Base-by-base conservation (phyloP, 345 rosid genomes). In the Erysimum cheiranthoides region DNA sequence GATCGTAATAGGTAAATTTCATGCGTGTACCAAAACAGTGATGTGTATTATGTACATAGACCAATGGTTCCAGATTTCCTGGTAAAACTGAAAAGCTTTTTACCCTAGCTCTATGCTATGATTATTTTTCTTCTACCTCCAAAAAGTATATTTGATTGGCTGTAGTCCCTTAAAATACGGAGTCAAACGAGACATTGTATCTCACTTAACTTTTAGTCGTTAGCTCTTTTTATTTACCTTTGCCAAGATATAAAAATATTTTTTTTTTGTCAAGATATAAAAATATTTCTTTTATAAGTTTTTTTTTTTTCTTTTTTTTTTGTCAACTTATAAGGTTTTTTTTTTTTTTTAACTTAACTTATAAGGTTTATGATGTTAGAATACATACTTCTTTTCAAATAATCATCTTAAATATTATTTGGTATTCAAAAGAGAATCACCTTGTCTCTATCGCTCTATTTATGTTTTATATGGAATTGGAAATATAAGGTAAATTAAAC, bases 61-160 rank as follows among this genome's bases (percentile, higher is more conserved):
- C 75, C 75, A 70, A 16, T 70, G 80, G 80, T 69, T 70, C 80
- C 80, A 62, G 65, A 57, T 70, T 62, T 62, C n/a, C 71, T 62
- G 75, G 71, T 76, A 53, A 68, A 49, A 10, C 62, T 39, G 36
- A 50, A 49, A 34, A 62, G 57, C 71, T 7, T 70, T 61, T 52
- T 61, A 76, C 59, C 46, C 75, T 70, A 61, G 2, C 58, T 6
- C 68, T 70, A 62, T 52, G 65, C 71, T 43, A 70, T 45, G 50
- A 52, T 30, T 28, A 14, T 5, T 51, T n/a, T 12, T 67, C 31
- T 67, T 17, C 32, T 21, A 52, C 4, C 31, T 68, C n/a, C 49
- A 34, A 66, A 45, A 46, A 13, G 11, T 12, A 21, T 35, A 32
- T 40, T 51, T 51, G 53, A 64, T 56, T 68, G 58, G 8, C 17